Evolutionary conservation across 2,329 filamentous ascomycete species (phyloP).

Genomic region (Hysterium pulicare): DNA sequence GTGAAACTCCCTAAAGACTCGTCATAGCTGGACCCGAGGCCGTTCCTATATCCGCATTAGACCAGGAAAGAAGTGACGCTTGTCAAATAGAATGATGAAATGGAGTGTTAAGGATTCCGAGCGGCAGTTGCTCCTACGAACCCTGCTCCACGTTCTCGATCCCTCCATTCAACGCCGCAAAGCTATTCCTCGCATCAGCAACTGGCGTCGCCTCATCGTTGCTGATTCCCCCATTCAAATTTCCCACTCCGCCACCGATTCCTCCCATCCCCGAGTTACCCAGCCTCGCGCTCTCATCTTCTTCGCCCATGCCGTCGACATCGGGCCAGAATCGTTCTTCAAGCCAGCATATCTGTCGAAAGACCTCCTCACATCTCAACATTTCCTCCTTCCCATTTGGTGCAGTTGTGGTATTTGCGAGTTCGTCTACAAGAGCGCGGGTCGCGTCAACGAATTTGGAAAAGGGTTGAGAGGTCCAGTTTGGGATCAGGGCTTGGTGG

Average conservation of each 20-base stretch:
- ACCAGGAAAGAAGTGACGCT: not conserved
- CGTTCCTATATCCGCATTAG: not conserved
- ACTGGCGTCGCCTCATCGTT: slow-evolving; percentile 19
- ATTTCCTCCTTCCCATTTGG: slow-evolving; percentile 49
- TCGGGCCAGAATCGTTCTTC: slow-evolving; percentile 50
- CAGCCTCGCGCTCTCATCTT: slow-evolving; percentile 33
- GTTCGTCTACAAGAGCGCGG: slow-evolving; percentile 47
- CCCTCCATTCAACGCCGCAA: slow-evolving; percentile 5
- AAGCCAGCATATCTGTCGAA: slow-evolving; percentile 47
- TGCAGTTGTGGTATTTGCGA: slow-evolving; percentile 46
- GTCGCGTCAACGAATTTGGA: slow-evolving; percentile 50
- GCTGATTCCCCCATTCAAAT: slow-evolving; percentile 9
- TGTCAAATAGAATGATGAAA: not conserved
- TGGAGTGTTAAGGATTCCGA: not conserved
- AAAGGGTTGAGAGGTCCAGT: slow-evolving; percentile 51
- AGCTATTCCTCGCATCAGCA: slow-evolving; percentile 8
- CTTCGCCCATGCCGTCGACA: slow-evolving; percentile 49
- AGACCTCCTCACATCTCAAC: slow-evolving; percentile 45
- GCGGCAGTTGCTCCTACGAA: slow-evolving; percentile 5
- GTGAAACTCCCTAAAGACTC: not conserved
- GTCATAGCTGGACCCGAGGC: not conserved
- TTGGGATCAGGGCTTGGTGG: slow-evolving; percentile 50
- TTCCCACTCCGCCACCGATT: slow-evolving; percentile 9
- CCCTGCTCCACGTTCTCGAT: slow-evolving; percentile 16
- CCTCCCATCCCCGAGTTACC: slow-evolving; percentile 1